Percentiles rank a stretch among this genome's conserved stretches.
Conservation (phyloP, 805 yeast genomes). For the Monosporozyma unispora region DNA sequence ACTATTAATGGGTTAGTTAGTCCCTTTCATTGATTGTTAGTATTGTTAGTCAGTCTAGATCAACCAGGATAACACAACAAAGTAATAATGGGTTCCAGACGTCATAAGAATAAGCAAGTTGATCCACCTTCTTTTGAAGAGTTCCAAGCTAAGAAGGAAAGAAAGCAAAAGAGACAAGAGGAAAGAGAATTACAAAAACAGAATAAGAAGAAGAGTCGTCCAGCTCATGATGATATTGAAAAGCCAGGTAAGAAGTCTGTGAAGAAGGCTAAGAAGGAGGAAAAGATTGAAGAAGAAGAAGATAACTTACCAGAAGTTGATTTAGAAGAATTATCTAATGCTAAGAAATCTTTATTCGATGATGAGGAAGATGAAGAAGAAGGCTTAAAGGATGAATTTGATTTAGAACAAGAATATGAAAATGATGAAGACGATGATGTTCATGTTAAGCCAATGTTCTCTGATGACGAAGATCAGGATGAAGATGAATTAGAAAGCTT, state of each 20-base stretch:
- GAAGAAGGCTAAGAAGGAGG: slow-evolving; percentile 13
- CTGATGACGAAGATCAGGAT: slow-evolving; percentile 61
- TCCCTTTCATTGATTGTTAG: background rate
- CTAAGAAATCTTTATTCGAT: slow-evolving; percentile 69
- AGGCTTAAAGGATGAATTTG: slow-evolving; percentile 41
- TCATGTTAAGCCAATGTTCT: slow-evolving; percentile 59
- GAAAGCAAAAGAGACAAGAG: slow-evolving; percentile 31
- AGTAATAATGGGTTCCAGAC: slow-evolving; percentile 71
- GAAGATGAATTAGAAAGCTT: slow-evolving; percentile 59
- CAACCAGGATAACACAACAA: background rate
- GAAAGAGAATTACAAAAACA: slow-evolving; percentile 19
- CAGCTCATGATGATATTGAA: slow-evolving; percentile 14
- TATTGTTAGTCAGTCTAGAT: background rate
- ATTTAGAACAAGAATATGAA: slow-evolving; percentile 48
- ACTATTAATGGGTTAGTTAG: background rate
- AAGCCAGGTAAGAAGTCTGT: slow-evolving; percentile 9
- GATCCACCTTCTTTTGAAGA: slow-evolving; percentile 87
- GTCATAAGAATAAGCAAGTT: slow-evolving; percentile 86
- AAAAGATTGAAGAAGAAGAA: slow-evolving; percentile 16
- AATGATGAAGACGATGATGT: slow-evolving; percentile 31
- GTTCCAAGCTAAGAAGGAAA: slow-evolving; percentile 46
- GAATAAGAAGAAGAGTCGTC: slow-evolving; percentile 13
- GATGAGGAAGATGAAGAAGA: slow-evolving; percentile 30
- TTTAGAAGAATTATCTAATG: slow-evolving; percentile 53
- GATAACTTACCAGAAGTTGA: slow-evolving; percentile 58